Conservation (phyloP, 2,329 filamentous ascomycete genomes). For the Verticillium nubilum region DNA sequence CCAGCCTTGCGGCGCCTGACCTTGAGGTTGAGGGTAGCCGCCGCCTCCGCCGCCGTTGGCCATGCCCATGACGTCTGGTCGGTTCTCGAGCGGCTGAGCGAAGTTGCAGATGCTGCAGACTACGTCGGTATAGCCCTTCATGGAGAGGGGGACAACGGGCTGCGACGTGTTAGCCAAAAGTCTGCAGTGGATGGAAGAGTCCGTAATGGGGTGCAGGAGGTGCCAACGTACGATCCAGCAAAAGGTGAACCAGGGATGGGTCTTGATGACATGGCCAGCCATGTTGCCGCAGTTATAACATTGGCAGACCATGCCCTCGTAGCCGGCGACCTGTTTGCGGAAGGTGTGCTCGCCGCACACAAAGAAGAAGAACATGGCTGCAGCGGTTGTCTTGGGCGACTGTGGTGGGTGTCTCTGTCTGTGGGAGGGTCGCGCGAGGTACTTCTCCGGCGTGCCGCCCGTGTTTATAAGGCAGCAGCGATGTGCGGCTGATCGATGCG, state of each 20-base stretch:
- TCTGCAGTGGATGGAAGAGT: neutral
- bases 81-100: slow-evolving; percentile 57
- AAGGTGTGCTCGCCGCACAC: slow-evolving; percentile 58
- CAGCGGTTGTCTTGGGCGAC: neutral
- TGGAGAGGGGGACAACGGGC: slow-evolving; percentile 67
- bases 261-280: slow-evolving; percentile 54
- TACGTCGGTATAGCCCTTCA: slow-evolving; percentile 63
- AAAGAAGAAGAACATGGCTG: slow-evolving; percentile 55
- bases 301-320: slow-evolving; percentile 56
- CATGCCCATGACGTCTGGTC: slow-evolving; percentile 51
- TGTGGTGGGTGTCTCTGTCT: neutral
- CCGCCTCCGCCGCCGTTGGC: slow-evolving; percentile 32
- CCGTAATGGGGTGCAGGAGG: neutral
- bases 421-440: neutral
- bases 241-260: slow-evolving; percentile 71
- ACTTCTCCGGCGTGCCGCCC: no score
- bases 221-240: slow-evolving; percentile 68
- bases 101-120: slow-evolving; percentile 73
- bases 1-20: slow-evolving; percentile 28
- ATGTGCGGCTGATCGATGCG: neutral
- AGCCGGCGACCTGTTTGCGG: slow-evolving; percentile 53
- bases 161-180: no score
- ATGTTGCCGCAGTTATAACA: slow-evolving; percentile 65
- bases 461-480: neutral
- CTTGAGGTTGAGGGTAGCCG: slow-evolving; percentile 22